phyloP scores from a whole-genome alignment of 2,329 filamentous ascomycete genomes.

The Talaromyces sp. region DNA sequence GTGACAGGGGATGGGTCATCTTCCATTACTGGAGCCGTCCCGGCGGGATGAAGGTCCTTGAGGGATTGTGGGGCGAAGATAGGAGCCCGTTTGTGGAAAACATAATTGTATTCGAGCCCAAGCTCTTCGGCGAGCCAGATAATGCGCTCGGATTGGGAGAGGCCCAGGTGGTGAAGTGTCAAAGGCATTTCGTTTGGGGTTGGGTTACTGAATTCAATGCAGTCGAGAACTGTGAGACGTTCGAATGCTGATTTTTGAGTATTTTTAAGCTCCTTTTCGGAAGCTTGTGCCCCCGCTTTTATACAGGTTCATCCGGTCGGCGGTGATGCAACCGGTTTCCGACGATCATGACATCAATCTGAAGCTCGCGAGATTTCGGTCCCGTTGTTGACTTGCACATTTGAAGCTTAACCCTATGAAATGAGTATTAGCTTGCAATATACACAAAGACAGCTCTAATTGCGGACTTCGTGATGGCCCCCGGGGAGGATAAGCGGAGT shows the following conservation, averaged over 20 bases:
- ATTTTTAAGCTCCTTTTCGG: neutral
- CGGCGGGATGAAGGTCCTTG: constrained; percentile 23
- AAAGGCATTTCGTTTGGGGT: constrained; percentile 17
- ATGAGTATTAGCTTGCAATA: too few relatives aligned
- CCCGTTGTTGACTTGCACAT: too few relatives aligned
- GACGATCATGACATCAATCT: neutral
- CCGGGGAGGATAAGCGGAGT: neutral
- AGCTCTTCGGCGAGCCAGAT: constrained; percentile 30
- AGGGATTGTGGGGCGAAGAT: constrained; percentile 24
- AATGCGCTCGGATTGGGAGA: constrained; percentile 29
- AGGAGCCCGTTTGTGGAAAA: constrained; percentile 26
- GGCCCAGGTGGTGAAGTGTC: constrained; percentile 24
- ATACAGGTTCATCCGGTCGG: too few relatives aligned
- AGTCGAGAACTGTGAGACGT: neutral
- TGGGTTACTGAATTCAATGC: too few relatives aligned
- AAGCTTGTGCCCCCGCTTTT: neutral
- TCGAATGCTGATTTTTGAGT: neutral
- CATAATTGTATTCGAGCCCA: constrained; percentile 20
- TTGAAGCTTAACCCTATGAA: too few relatives aligned
- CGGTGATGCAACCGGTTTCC: too few relatives aligned
- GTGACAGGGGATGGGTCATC: constrained; percentile 25
- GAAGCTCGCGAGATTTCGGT: too few relatives aligned
- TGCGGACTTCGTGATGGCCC: too few relatives aligned
- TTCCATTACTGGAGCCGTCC: constrained; percentile 26
- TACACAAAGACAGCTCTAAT: too few relatives aligned